Evolutionary conservation across 2,329 filamentous ascomycete species (phyloP).

Genomic region (Corynespora cassiicola): DNA sequence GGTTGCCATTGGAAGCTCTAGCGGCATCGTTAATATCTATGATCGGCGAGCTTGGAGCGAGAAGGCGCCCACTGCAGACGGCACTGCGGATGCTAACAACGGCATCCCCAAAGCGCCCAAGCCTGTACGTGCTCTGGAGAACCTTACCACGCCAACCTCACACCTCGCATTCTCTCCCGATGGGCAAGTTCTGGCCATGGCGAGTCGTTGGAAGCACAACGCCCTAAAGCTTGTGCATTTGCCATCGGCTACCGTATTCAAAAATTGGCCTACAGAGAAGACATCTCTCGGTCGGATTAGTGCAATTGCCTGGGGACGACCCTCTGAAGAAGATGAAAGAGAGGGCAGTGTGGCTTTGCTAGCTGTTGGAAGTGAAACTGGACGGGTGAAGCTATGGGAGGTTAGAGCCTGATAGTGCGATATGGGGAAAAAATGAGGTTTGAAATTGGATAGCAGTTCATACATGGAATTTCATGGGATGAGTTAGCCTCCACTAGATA

Average conservation of each 20-base stretch:
- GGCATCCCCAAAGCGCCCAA: constrained; percentile 71
- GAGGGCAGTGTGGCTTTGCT: constrained; percentile 68
- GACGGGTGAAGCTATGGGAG: constrained; percentile 91
- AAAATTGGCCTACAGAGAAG: constrained; percentile 93
- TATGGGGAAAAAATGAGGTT: background rate
- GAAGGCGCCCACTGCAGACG: constrained; percentile 21
- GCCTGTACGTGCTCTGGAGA: constrained; percentile 77
- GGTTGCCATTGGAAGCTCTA: constrained; percentile 85
- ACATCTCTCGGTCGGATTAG: constrained; percentile 88
- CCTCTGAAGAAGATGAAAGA: constrained; percentile 59
- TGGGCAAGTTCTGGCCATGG: constrained; percentile 87
- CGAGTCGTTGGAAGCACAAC: constrained; percentile 85
- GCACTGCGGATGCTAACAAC: constrained; percentile 36
- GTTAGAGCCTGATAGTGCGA: constrained; percentile 33
- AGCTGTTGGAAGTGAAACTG: constrained; percentile 86
- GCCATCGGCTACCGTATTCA: constrained; percentile 90
- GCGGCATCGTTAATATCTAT: constrained; percentile 92
- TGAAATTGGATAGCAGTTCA: no score
- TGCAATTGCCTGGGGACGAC: constrained; percentile 54
- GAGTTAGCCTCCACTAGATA: no score
- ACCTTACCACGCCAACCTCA: constrained; percentile 86
- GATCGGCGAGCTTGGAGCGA: constrained; percentile 72
- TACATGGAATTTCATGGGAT: no score
- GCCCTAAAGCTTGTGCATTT: constrained; percentile 87
- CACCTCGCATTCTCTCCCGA: constrained; percentile 83